Conservation (phyloP, 2,329 filamentous ascomycete species). For the Sclerotinia sclerotiorum region DNA sequence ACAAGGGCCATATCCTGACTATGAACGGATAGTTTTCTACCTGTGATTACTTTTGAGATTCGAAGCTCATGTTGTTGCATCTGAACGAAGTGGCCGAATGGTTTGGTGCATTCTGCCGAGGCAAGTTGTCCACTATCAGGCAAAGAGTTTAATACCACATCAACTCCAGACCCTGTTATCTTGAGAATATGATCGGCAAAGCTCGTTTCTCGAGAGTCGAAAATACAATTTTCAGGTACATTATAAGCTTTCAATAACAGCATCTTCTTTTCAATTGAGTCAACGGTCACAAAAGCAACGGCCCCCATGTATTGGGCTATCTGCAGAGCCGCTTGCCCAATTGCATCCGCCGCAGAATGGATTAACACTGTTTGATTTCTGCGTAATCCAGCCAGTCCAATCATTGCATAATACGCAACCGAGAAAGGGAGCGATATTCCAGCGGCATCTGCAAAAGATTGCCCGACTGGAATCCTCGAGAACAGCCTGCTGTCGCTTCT, state of each 20-base stretch:
- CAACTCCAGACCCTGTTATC: background rate
- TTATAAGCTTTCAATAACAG: background rate
- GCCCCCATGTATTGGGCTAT: slow-evolving; percentile 33
- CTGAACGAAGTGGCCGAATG: background rate
- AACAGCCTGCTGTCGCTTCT: background rate
- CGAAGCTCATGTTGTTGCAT: background rate
- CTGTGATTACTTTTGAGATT: background rate
- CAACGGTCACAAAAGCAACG: slow-evolving; percentile 39
- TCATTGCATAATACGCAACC: slow-evolving; percentile 30
- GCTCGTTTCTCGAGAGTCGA: background rate
- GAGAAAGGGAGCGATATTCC: slow-evolving; percentile 31
- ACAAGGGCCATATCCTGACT: background rate
- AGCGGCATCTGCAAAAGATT: slow-evolving; percentile 24
- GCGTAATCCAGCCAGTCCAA: slow-evolving; percentile 25
- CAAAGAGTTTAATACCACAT: slow-evolving; percentile 13
- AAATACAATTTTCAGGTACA: slow-evolving; percentile 1
- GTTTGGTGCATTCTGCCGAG: background rate
- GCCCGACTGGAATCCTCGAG: slow-evolving; percentile 24
- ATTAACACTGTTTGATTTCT: slow-evolving; percentile 39
- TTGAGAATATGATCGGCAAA: background rate
- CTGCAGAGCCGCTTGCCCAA: slow-evolving; percentile 40
- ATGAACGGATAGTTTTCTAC: background rate
- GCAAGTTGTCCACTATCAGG: background rate
- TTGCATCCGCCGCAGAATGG: slow-evolving; percentile 38
- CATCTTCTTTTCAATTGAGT: slow-evolving; percentile 34